Evolutionary conservation across 208 protist genomes (phyloP), one percentile per base, ranked within the genome.

Genomic region (Leptomonas pyrrhocoris): DNA sequence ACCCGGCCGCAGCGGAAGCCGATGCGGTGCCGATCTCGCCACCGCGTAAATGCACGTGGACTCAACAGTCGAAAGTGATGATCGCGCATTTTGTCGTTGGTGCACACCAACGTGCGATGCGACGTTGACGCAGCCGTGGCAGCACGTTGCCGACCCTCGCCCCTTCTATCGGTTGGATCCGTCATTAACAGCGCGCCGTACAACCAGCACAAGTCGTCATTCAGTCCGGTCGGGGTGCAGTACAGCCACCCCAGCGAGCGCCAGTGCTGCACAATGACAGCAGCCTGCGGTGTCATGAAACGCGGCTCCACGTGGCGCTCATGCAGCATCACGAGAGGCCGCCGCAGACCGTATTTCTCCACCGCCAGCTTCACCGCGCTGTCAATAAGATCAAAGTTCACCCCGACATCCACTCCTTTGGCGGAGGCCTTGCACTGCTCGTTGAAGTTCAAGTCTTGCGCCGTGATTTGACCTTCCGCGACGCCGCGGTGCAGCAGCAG

Each of bases 11-110:
- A 94, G 27, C 67, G 72, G 65, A 94, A 94, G 9, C 68, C 61
- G 36, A 95, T 88, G 21, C 74, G 83, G 64, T 93, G 85, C 25
- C 81, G 83, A 40, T 88, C 74, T 2, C 87, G 82, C 88, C 90
- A 95, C 21, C 90, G 90, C 57, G 80, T 60, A 58, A 95, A 93
- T 63, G 63, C 80, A 15, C 83, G 81, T 11, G 77, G 85, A 57
- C 84, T 93, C 43, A 95, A 74, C 30, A 95, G 49, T 48, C 74
- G 55, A 55, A 95, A 95, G 73, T 92, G 85, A 63, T 95, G 90
- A 59, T 95, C 90, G 16, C 87, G 86, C 85, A 95, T 92, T 57
- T 79, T 75, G 64, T 95, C 90, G 70, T 95, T 95, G 21, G 87
- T 92, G 23, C 90, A 56, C 7, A 95, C 76, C 62, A 80, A 78